Conservation (phyloP, 2,329 filamentous ascomycete species). For the Cladosporium cucumerinum region DNA sequence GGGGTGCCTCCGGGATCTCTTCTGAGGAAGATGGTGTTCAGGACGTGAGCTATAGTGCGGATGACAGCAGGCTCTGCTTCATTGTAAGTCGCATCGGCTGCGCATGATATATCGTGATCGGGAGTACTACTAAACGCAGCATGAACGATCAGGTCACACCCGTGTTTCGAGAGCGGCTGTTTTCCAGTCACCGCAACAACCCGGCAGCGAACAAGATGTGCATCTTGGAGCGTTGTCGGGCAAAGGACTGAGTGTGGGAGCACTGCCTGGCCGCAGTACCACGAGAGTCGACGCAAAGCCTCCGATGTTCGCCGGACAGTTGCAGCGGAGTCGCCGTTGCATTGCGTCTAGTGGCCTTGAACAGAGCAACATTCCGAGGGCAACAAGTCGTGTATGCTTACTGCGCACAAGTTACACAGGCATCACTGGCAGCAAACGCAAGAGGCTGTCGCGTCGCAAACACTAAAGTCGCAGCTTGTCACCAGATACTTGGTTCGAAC, state of each 20-base stretch:
- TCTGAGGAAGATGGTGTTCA: conserved; percentile 1
- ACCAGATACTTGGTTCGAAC: not conserved
- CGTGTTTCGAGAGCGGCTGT: conserved; percentile 7
- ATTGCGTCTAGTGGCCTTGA: conserved; percentile 12
- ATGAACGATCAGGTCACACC: conserved; percentile 6
- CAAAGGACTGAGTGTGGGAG: conserved; percentile 10
- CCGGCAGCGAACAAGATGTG: not conserved
- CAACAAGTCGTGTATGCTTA: conserved; percentile 3
- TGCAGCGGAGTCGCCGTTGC: conserved; percentile 16
- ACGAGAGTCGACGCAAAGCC: conserved; percentile 1
- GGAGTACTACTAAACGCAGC: not conserved
- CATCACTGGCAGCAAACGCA: conserved; percentile 12
- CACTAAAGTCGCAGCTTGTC: not conserved
- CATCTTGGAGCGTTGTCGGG: not conserved
- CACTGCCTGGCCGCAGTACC: conserved; percentile 14
- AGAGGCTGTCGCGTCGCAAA: not conserved
- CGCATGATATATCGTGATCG: not conserved
- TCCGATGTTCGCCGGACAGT: conserved; percentile 16
- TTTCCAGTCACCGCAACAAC: conserved; percentile 12
- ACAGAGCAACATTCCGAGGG: not conserved
- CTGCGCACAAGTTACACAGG: not conserved
- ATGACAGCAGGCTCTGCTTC: not conserved
- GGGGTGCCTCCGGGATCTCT: not conserved
- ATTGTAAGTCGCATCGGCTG: not conserved
- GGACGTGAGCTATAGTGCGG: not conserved